phyloP scores from a whole-genome alignment of 352 stramenopile species.

The Thalassiosira hispida region DNA sequence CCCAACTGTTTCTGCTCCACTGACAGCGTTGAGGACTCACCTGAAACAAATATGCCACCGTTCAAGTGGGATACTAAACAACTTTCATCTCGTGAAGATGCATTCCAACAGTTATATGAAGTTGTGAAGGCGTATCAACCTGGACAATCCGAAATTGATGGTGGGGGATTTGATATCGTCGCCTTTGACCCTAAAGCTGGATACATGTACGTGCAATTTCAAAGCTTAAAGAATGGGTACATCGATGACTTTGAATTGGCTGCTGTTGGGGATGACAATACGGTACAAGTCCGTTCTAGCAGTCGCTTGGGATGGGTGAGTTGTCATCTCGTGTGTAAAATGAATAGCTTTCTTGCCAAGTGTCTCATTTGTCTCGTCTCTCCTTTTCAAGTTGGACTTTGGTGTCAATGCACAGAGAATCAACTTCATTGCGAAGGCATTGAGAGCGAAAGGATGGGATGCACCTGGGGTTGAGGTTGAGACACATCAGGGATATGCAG shows the following conservation, averaged over 20 bases:
- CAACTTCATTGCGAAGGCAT: conserved; percentile 75
- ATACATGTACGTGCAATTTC: conserved; percentile 84
- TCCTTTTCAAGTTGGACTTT: conserved; percentile 65
- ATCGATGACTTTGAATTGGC: conserved; percentile 84
- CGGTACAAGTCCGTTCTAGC: conserved; percentile 72
- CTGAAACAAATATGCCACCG: conserved; percentile 73
- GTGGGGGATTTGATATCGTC: conserved; percentile 83
- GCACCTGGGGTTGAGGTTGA: conserved; percentile 66
- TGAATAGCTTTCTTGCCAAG: background rate
- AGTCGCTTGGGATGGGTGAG: conserved; percentile 74
- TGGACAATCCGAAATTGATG: conserved; percentile 81
- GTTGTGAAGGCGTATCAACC: conserved; percentile 75
- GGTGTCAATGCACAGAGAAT: conserved; percentile 83
- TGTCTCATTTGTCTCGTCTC: background rate
- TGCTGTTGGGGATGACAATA: conserved; percentile 46
- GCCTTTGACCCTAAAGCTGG: conserved; percentile 68
- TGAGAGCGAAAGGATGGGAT: conserved; percentile 79
- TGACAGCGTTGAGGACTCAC: conserved; percentile 65
- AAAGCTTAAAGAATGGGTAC: conserved; percentile 83
- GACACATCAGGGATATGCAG: conserved; percentile 70
- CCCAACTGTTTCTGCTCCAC: conserved; percentile 84
- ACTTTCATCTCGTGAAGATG: conserved; percentile 49
- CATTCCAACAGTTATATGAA: conserved; percentile 69
- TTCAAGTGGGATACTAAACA: conserved; percentile 63
- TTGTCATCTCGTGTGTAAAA: conserved; percentile 14